Base-by-base conservation (phyloP, 2,329 filamentous ascomycete species). In the Sporothrix euskadiensis region DNA sequence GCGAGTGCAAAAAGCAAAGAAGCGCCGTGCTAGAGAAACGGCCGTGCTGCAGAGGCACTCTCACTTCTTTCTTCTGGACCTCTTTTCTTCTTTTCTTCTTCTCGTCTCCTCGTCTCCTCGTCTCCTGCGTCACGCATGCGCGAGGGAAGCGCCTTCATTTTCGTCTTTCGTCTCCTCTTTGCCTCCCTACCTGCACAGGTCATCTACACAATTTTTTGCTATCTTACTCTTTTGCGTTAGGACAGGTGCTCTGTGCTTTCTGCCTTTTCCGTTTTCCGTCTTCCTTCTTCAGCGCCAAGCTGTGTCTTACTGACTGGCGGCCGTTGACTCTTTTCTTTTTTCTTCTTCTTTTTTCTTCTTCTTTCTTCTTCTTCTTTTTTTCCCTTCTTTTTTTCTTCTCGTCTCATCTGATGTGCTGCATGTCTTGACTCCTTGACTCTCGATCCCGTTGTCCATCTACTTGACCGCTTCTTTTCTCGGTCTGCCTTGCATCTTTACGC, bases 61-160 rank as follows among this genome's bases (percentile, higher is more conserved):
- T 47, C 30, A 7, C 10, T 16, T 26, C 22, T 30, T 30, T 26
- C 22, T 30, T 30, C 19, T 47, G 1, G 22, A 44, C 59, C 8
- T 65, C 22, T 26, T 1, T 19, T 35, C 4, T 35, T 35, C 16
- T 39, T 7, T 19, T 14, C 8, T 44, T 26, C 26, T 26, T 2
- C 26, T 26, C 26, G 26, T 26, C 26, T 26, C 26, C 26, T 16
- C 30, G 4, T 39, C 30, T 35, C 22, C 14, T 22, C 26, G 26
- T 26, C 65, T 52, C 65, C 65, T 68, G 44, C 65, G 44, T 52
- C 65, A n/a, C 44, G 65, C 65, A 68, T 68, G 32, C 26, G 65
- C 47, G 14, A 22, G 16, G n/a, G 26, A 52, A 52, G 26, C 26
- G 61, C 61, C 5, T 41, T 66, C 61, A 44, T 47, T 47, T 68